Evolutionary conservation across 371 early-diverging fungal species (phyloP).

Genomic region (Mycotypha africana): DNA sequence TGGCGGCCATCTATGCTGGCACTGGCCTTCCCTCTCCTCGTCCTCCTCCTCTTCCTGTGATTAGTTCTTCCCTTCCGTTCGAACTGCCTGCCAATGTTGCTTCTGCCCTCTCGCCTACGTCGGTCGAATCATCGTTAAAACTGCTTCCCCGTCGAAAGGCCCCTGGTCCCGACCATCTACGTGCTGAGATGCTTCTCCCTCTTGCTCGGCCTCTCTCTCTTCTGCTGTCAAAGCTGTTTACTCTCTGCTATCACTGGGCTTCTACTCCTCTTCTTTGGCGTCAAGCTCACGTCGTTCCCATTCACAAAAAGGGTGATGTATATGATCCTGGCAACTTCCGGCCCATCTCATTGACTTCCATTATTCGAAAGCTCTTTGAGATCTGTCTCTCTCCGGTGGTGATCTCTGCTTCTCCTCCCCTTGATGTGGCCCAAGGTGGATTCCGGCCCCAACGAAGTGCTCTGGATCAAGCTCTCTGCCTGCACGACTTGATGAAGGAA

Average conservation of each 20-base stretch:
- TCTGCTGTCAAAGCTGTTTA: constrained; percentile 2
- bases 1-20: constrained; percentile 8
- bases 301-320: constrained; percentile 18
- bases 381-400: too few species aligned
- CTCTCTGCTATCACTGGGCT: constrained; percentile 21
- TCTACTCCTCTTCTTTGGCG: constrained; percentile 17
- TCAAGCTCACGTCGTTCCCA: constrained; percentile 17
- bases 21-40: background rate
- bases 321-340: constrained; percentile 13
- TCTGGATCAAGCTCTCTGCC: too few species aligned
- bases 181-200: background rate
- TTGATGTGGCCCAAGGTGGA: too few species aligned
- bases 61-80: background rate
- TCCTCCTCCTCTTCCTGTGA: background rate
- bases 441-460: too few species aligned
- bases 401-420: too few species aligned
- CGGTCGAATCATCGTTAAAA: background rate
- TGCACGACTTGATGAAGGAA: too few species aligned
- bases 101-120: background rate
- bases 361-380: too few species aligned
- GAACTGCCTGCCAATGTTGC: background rate
- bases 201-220: background rate
- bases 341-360: constrained; percentile 20
- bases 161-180: constrained; percentile 7
- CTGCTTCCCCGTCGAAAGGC: constrained; percentile 6